Evolutionary conservation across 1,139 yeast genomes (phyloP), one percentile per base, ranked within the genome.

Genomic region (Zygoascus hellenicus): DNA sequence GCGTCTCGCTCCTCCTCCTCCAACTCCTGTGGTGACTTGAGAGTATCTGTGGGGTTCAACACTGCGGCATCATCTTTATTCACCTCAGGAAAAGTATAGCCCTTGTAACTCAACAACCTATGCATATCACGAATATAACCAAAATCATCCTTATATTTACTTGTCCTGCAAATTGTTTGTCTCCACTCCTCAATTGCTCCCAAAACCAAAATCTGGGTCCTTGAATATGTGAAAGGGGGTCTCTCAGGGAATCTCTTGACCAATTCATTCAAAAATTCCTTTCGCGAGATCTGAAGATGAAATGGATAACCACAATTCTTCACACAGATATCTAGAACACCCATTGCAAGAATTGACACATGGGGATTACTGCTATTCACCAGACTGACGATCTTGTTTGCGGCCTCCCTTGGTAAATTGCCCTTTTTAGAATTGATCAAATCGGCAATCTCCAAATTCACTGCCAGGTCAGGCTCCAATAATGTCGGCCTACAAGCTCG

Each of bases 281-380:
- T 92, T 53, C 97, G 78, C 7, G 96, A 86, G 47, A 92, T 87
- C 68, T 94, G 98, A 48, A 92, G 74, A 56, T 92, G 98, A 70
- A 92, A 81, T 3, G 98, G 97, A 65, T 90, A 94, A 2, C 98
- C 98, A 71, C 99, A 92, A 68, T 92, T 92, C 69, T 92, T 92
- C 47, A 92, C 98, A 58, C 94, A 74, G 51, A 88, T 89, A 63
- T 92, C 99, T 56, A 92, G 77, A 47, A 84, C 60, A 0, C 77
- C 70, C 50, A 80, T 58, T 0, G 83, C 82, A 53, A 78, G 74
- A 35, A 78, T 69, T 2, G 83, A 68, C 66, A 90, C 85, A 61
- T 86, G 95, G 0, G 94, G 81, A 57, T 86, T 94, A 58, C 87
- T 76, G 57, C 84, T 84, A 65, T 89, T 85, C 63, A 92, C 79